Percentiles rank a stretch among this genome's conserved stretches.
Evolutionary conservation across 768 basidiomycete genomes (phyloP).

Genomic region (Psilocybe subaeruginosa): DNA sequence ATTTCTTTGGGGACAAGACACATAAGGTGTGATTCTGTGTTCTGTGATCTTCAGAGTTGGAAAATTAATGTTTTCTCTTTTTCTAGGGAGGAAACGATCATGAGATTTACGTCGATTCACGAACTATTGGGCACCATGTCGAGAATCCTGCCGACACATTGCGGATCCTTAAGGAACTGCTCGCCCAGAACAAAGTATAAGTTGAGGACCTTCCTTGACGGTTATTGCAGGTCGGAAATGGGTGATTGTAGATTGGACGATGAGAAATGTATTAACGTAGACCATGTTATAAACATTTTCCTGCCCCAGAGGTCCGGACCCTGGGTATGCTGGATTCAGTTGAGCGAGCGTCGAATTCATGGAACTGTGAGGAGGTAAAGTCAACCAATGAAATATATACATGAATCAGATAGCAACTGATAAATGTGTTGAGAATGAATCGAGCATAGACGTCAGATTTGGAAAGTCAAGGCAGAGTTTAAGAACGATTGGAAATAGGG

Average conservation of each 20-base stretch:
- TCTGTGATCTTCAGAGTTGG: neutral
- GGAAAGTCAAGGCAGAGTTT: neutral
- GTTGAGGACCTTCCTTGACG: no score
- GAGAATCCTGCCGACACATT: conserved; percentile 76
- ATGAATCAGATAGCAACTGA: no score
- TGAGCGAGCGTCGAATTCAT: no score
- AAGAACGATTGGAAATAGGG: neutral
- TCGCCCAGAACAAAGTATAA: conserved; percentile 40
- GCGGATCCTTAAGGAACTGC: conserved; percentile 67
- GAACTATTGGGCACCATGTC: conserved; percentile 90
- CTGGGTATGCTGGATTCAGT: no score
- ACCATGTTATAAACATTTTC: no score
- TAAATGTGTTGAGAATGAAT: no score
- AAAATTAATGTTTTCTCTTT: neutral
- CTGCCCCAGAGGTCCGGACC: no score
- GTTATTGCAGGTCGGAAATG: neutral
- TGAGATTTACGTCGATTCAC: conserved; percentile 82
- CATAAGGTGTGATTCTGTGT: conserved; percentile 46
- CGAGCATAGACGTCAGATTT: no score
- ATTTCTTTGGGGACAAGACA: conserved; percentile 98
- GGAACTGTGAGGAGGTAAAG: no score
- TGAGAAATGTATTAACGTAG: neutral
- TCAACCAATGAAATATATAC: no score
- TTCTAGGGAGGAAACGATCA: conserved; percentile 92
- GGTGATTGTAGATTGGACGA: neutral